Conservation (phyloP, 148 eudicot species). For the Silene conica region DNA sequence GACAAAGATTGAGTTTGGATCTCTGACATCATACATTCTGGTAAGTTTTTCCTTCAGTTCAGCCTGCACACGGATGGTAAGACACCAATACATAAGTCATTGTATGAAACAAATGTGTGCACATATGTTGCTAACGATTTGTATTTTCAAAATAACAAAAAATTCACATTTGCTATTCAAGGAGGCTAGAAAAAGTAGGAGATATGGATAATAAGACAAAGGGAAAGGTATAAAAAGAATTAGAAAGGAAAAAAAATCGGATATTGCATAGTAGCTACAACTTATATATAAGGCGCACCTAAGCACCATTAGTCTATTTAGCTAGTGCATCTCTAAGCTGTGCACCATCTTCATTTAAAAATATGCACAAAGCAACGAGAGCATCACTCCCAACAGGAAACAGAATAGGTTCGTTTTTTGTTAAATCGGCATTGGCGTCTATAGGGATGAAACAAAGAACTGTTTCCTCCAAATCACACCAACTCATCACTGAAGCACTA, state of each 20-base stretch:
- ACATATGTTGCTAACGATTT: not conserved
- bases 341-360: not conserved
- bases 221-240: not conserved
- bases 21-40: slow-evolving; percentile 12
- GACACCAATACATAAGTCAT: not conserved
- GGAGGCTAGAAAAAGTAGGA: not conserved
- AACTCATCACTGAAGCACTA: not conserved
- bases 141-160: too few relatives aligned
- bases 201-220: not conserved
- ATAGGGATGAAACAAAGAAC: not conserved
- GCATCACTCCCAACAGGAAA: not conserved
- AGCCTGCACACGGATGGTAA: not conserved
- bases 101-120: not conserved
- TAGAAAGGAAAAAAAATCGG: too few relatives aligned
- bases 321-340: not conserved
- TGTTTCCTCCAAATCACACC: not conserved
- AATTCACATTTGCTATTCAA: not conserved
- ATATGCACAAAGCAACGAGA: not conserved
- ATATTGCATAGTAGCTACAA: not conserved
- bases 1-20: slow-evolving; percentile 12
- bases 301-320: not conserved
- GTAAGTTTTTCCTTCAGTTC: slow-evolving; percentile 5
- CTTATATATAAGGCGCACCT: not conserved
- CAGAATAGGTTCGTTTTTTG: not conserved
- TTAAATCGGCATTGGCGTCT: not conserved